A percentile compares a stretch with the other conserved stretches of the same genome.
phyloP scores from a whole-genome alignment of 176 grass and related monocot species.

The Guadua angustifolia region DNA sequence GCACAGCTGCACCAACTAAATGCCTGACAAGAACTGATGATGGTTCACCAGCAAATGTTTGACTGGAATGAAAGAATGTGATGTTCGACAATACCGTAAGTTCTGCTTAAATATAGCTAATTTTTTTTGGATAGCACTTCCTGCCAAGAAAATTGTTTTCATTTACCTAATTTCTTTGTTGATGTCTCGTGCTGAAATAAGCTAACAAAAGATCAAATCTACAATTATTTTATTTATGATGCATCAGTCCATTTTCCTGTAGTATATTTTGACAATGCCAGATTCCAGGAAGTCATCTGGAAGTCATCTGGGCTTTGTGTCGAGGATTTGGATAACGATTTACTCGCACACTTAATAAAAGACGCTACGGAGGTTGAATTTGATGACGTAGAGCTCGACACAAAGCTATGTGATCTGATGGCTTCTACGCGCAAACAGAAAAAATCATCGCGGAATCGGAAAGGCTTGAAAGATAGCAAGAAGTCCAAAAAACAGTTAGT shows the following conservation, averaged over 20 bases:
- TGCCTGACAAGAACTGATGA: constrained; percentile 28
- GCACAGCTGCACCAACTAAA: constrained; percentile 46
- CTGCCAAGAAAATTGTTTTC: neutral
- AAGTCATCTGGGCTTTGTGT: too few relatives aligned
- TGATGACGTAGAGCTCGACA: too few relatives aligned
- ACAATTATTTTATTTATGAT: constrained; percentile 9
- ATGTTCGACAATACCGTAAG: neutral
- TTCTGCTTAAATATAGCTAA: constrained; percentile 11
- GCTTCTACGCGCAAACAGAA: too few relatives aligned
- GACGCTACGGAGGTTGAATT: too few relatives aligned
- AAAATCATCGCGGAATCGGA: too few relatives aligned
- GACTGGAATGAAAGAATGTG: neutral
- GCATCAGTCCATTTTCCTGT: constrained; percentile 7
- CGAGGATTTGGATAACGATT: too few relatives aligned
- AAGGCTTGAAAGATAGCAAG: too few relatives aligned
- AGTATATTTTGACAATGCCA: constrained; percentile 1
- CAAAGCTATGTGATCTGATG: too few relatives aligned
- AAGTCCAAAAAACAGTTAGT: too few relatives aligned
- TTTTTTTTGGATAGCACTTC: neutral
- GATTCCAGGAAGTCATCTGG: neutral
- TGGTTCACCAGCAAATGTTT: constrained; percentile 41
- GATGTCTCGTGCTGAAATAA: neutral
- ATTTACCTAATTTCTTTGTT: neutral
- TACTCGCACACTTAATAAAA: too few relatives aligned
- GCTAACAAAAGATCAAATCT: neutral